Base-by-base conservation (phyloP, 2,329 filamentous ascomycete species). In the Aspergillus sp. region DNA sequence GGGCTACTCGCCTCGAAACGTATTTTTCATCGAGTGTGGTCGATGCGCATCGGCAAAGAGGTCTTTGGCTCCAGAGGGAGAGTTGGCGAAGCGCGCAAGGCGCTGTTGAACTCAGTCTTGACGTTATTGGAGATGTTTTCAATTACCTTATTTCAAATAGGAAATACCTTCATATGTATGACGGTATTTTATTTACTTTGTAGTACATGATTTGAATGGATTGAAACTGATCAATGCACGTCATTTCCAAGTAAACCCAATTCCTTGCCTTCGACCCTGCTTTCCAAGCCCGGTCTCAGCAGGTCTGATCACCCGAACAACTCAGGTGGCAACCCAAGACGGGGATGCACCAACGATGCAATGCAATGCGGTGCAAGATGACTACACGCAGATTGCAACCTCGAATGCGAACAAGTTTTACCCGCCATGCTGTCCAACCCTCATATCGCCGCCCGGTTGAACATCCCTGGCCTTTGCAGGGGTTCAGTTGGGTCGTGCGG, bases 21-120 rank as follows among this genome's bases (percentile, higher is more conserved):
- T 79, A 0, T 85, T 80, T 68, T 85, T 80, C 62, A 74, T 86
- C 54, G 30, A 38, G 13, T 64, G 62, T 32, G 11, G 18, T 1
- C 11, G 2, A 13, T 63, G 59, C 34, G 34, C 4, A 3, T 1
- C n/a, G 1, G 15, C 5, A 7, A 53, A 44, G 30, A 30, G 42
- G 9, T 11, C 5, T 8, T 39, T 5, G 17, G 13, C 6, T 12
- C 11, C 5, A 8, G n/a, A 34, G 12, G 18, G 17, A 20, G 24
- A 36, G 4, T 18, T 24, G 18, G 18, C 41, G 17, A 53, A 53
- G 20, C 50, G 50, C 50, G 20, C 20, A 7, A 45, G 18, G 42
- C 50, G 20, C 41, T 11, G 15, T 13, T 52, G 12, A n/a, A 5
- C 2, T 12, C 1, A 22, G 12, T 11, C 6, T 4, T 9, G 34